Percentiles rank a stretch among this genome's conserved stretches.
Evolutionary conservation across 148 eudicot species (phyloP).

Genomic region (Suaeda aralocaspica): DNA sequence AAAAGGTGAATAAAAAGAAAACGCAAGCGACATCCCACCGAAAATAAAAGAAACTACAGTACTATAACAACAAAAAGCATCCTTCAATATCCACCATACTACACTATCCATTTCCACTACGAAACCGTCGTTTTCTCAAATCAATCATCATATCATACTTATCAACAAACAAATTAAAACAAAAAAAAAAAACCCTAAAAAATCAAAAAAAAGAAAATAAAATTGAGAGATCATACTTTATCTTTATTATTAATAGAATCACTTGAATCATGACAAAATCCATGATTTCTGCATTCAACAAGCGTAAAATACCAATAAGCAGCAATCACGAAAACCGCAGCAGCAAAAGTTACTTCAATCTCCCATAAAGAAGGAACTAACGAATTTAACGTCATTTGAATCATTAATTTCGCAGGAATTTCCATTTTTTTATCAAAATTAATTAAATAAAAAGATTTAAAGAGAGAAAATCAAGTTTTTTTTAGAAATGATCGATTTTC

Average conservation of each 20-base stretch:
- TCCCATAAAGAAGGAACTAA: constrained; percentile 55
- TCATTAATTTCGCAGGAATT: constrained; percentile 26
- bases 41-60: background rate
- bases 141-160: background rate
- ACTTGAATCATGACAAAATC: background rate
- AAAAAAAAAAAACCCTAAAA: background rate
- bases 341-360: constrained; percentile 42
- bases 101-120: constrained; percentile 5
- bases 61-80: background rate
- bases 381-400: constrained; percentile 32
- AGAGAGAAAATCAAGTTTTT: too few species aligned
- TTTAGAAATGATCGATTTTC: background rate
- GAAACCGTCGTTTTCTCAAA: background rate
- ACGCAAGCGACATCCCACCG: background rate
- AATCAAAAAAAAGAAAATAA: background rate
- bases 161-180: background rate
- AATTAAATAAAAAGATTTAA: background rate
- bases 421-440: constrained; percentile 12
- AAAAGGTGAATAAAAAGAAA: too few species aligned
- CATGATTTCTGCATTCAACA: background rate
- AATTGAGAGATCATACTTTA: background rate
- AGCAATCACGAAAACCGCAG: constrained; percentile 39
- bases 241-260: background rate
- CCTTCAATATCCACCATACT: background rate
- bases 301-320: constrained; percentile 43